Conservation (phyloP, 75 land plant species). For the Chamaecyparis obtusa region DNA sequence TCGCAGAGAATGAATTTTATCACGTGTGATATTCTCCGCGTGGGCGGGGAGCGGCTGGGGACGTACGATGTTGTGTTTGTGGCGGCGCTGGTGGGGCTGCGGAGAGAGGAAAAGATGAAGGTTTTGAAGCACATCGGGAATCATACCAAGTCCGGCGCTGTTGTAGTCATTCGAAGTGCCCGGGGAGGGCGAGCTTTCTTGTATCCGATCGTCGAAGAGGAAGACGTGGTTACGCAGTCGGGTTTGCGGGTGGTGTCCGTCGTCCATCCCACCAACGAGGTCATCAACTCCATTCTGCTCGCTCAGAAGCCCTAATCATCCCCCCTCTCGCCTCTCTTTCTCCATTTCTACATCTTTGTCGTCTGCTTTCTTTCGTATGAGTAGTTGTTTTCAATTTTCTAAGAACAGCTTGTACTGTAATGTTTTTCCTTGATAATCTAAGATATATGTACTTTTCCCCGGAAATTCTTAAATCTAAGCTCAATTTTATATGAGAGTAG, state of each 20-base stretch:
- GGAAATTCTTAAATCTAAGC: too few species aligned
- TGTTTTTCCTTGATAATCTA: too few species aligned
- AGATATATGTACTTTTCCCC: too few species aligned
- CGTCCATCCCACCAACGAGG: constrained; percentile 15
- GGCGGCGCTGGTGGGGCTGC: constrained; percentile 22
- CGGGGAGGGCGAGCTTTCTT: constrained; percentile 13
- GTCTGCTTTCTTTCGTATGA: too few species aligned
- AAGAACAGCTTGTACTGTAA: too few species aligned
- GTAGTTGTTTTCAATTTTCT: too few species aligned
- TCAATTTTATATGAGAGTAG: too few species aligned
- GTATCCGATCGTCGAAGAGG: constrained; percentile 16
- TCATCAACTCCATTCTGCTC: constrained; percentile 17
- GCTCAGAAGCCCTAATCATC: constrained; percentile 1
- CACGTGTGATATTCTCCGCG: not conserved
- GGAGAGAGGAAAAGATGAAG: not conserved
- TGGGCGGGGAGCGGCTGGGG: constrained; percentile 1
- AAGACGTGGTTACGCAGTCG: not conserved
- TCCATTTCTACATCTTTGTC: too few species aligned
- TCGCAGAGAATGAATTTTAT: not conserved
- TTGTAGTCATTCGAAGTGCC: constrained; percentile 8
- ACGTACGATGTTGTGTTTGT: constrained; percentile 13
- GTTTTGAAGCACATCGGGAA: constrained; percentile 7
- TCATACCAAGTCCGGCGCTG: constrained; percentile 6
- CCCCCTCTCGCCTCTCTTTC: too few species aligned
- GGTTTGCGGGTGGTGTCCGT: constrained; percentile 13